These are phyloP conservation scores for Aphanomyces cochlioides DNA, from an alignment of 352 stramenopile genomes.

Conservation along the genomic window DNA sequence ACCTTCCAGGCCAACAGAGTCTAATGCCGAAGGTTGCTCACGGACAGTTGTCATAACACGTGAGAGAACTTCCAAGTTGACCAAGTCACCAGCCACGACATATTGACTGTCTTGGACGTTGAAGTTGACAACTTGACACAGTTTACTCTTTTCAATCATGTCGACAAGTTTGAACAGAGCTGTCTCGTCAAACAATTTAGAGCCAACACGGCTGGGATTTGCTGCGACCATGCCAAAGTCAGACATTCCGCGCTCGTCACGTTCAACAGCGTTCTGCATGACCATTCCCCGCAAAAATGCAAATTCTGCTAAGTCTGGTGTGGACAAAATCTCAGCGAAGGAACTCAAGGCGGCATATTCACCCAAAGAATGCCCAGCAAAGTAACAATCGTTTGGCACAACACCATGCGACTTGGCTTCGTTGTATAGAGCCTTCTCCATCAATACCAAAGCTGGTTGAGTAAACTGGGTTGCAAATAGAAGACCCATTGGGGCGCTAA, in stretches of 20 bases:
- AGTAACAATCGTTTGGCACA: conserved; percentile 61
- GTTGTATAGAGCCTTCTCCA: conserved; percentile 79
- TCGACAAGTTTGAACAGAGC: conserved; percentile 64
- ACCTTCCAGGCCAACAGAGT: too few relatives aligned
- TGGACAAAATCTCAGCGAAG: conserved; percentile 55
- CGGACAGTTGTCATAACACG: conserved; percentile 49
- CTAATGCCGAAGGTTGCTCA: too few relatives aligned
- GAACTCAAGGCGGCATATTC: conserved; percentile 78
- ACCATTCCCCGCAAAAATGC: conserved; percentile 71
- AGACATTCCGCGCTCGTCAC: conserved; percentile 52
- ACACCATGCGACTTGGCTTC: conserved; percentile 67
- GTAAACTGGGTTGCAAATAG: conserved; percentile 84
- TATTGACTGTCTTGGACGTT: conserved; percentile 81
- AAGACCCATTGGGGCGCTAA: conserved; percentile 62
- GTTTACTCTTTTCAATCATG: conserved; percentile 52
- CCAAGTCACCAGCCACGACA: conserved; percentile 72
- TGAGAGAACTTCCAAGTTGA: conserved; percentile 72
- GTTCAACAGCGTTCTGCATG: conserved; percentile 39
- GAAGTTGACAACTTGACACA: conserved; percentile 84
- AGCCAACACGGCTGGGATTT: conserved; percentile 65
- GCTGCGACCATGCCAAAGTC: conserved; percentile 83
- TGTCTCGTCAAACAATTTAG: conserved; percentile 55
- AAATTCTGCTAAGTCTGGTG: conserved; percentile 70
- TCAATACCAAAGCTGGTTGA: conserved; percentile 66
- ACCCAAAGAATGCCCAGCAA: conserved; percentile 83